These are phyloP conservation scores for Candida ortonii DNA, from an alignment of 805 yeast species.

Conservation along the genomic window DNA sequence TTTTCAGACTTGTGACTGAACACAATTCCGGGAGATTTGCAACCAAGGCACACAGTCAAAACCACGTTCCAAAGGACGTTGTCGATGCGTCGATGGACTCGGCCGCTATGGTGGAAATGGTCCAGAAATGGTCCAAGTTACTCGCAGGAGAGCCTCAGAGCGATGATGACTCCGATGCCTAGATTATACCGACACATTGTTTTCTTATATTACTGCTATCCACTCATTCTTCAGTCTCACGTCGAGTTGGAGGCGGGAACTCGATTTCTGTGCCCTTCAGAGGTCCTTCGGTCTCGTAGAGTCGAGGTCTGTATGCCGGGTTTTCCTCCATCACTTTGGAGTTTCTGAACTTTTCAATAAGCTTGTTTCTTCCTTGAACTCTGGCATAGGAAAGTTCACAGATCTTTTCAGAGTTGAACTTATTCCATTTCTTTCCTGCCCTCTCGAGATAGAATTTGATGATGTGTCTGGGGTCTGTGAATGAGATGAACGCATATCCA, in stretches of 20 bases:
- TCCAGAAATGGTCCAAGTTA: slow-evolving; percentile 50
- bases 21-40: slow-evolving; percentile 75
- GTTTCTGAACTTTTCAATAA: slow-evolving; percentile 46
- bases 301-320: slow-evolving; percentile 45
- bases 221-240: not conserved
- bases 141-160: slow-evolving; percentile 30
- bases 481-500: slow-evolving; percentile 54
- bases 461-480: slow-evolving; percentile 42
- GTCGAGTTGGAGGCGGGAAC: slow-evolving; percentile 37
- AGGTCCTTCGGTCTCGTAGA: slow-evolving; percentile 45
- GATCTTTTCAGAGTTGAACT: slow-evolving; percentile 46
- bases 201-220: not conserved
- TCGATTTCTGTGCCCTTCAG: slow-evolving; percentile 40
- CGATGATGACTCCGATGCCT: slow-evolving; percentile 6
- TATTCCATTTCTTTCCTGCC: slow-evolving; percentile 46
- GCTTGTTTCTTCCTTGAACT: slow-evolving; percentile 45
- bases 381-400: slow-evolving; percentile 52
- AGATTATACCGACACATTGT: not conserved
- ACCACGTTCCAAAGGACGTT: slow-evolving; percentile 87
- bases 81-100: slow-evolving; percentile 79
- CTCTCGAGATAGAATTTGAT: slow-evolving; percentile 43
- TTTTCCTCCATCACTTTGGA: slow-evolving; percentile 48
- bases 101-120: slow-evolving; percentile 64
- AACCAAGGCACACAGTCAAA: slow-evolving; percentile 79
- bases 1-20: slow-evolving; percentile 64